Evolutionary conservation across 2,329 filamentous ascomycete genomes (phyloP), one percentile per base, ranked within the genome.

Genomic region (Eutypella sp.): DNA sequence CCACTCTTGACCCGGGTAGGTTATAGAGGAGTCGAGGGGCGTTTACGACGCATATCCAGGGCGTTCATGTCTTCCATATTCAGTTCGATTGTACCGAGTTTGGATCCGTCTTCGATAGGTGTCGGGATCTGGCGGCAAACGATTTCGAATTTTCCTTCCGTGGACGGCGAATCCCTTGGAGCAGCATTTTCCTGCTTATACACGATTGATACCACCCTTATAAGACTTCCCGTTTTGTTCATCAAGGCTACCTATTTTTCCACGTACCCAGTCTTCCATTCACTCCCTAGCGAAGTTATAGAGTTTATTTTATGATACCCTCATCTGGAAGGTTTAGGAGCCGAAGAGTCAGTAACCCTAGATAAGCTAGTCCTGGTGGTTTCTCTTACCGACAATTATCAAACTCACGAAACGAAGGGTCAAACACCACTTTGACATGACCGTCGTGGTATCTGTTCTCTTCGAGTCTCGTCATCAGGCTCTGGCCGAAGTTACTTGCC

Each of bases 171-270:
- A n/a, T 47, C 45, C 20, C 39, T n/a, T n/a, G n/a, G 41, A 36
- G 44, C 48, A 43, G 47, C 50, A 53, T 56, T 50, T 57, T 48
- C 52, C n/a, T n/a, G n/a, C n/a, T n/a, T n/a, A 57, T 54, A 52
- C 51, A 55, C 49, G 52, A 36, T 48, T 53, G 52, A 53, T 55
- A 55, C 52, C 52, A 55, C 42, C 36, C 27, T 38, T 40, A 42
- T 45, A 39, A 24, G 36, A 39, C 42, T 53, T 53, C n/a, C n/a
- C n/a, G n/a, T n/a, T n/a, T n/a, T n/a, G n/a, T n/a, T 33, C 29
- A 33, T 33, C 37, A 29, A 45, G 38, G 19, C 46, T 50, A 45
- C 19, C 46, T 44, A 20, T 44, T 24, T 47, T 42, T 18, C 45
- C 27, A 36, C 39, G 38, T 40, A 50, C 29, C 23, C 41, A 44